phyloP scores from a whole-genome alignment of 768 basidiomycete species.

The Xerocomellus dryophilus region DNA sequence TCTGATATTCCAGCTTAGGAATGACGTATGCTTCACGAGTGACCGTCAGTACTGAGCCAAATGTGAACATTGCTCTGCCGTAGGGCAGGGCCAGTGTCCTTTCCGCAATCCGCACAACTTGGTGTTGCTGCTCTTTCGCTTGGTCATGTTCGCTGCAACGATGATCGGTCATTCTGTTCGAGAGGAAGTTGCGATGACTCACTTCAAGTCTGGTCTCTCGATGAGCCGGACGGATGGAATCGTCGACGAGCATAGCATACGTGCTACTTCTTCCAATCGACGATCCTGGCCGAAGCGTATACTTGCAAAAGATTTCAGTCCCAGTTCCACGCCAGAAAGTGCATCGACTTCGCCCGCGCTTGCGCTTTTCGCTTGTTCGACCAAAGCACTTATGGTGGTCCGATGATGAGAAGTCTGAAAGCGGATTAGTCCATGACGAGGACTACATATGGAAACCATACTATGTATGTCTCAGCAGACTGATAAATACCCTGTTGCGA shows the following conservation, averaged over 20 bases:
- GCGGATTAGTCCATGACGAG: constrained; percentile 9
- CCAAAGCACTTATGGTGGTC: constrained; percentile 49
- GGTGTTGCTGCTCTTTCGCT: constrained; percentile 77
- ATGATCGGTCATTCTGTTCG: neutral
- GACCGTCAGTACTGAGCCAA: constrained; percentile 72
- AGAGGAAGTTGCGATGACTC: constrained; percentile 25
- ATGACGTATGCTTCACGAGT: constrained; percentile 76
- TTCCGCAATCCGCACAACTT: constrained; percentile 77
- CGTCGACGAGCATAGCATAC: constrained; percentile 82
- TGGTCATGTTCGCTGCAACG: constrained; percentile 78
- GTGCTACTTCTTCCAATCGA: constrained; percentile 84
- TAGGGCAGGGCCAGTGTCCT: constrained; percentile 87
- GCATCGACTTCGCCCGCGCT: constrained; percentile 54
- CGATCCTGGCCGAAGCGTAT: constrained; percentile 90
- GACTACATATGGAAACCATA: neutral
- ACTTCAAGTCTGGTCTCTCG: constrained; percentile 73
- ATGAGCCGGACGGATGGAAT: constrained; percentile 61
- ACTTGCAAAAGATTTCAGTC: constrained; percentile 68
- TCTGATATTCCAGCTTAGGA: constrained; percentile 73
- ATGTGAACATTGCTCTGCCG: constrained; percentile 90
- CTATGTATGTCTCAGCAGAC: constrained; percentile 35
- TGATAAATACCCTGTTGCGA: constrained; percentile 31
- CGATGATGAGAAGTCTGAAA: constrained; percentile 50
- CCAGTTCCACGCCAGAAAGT: constrained; percentile 70
- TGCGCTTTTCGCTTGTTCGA: constrained; percentile 47